Base-by-base conservation (phyloP, 176 grass and related monocot genomes). In the Cenchrus fungigraminus region DNA sequence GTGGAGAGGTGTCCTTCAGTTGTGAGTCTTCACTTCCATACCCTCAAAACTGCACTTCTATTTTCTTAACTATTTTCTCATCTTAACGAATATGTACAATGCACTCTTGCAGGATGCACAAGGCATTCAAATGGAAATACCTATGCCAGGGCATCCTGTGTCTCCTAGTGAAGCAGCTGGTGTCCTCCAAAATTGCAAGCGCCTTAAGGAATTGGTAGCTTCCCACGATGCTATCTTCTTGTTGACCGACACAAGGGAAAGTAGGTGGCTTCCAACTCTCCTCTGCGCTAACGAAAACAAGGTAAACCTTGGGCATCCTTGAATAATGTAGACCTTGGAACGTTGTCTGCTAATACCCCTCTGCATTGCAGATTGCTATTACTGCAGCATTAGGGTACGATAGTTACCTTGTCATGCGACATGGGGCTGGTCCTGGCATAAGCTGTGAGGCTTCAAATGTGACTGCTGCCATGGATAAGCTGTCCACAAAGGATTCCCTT, bases 361-460 rank as follows among this genome's bases (percentile, higher is more conserved):
- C 52, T 76, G 52, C 69, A 46, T 61, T 83, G 80, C 89, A 98
- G 96, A 92, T 98, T 80, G 87, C 93, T 66, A 95, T 98, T 47
- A 98, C 96, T 37, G 87, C 96, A 85, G 96, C 96, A 75, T 77
- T 98, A 79, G 96, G 96, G 37, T 98, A 95, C 79, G 96, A 98
- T 86, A 95, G 93, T 90, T 95, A 95, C 74, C 89, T 98, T 85
- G 96, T 93, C 45, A 98, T 95, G 96, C 87, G 93, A 57, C 93
- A 98, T 87, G 96, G 96, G 43, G 89, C 96, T 87, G 89, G 91
- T 79, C 96, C 93, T 74, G 76, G 84, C 68, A 49, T 52, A 82
- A 89, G 11, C 32, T 68, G 37, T 85, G 88, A 85, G 84, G 80
- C 50, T 86, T 65, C 74, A 20, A 19, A 50, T 86, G 74, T 78